Percentiles rank a stretch among this genome's conserved stretches.
phyloP scores from a whole-genome alignment of 352 stramenopile genomes.

The Globisporangium heterothallicum region DNA sequence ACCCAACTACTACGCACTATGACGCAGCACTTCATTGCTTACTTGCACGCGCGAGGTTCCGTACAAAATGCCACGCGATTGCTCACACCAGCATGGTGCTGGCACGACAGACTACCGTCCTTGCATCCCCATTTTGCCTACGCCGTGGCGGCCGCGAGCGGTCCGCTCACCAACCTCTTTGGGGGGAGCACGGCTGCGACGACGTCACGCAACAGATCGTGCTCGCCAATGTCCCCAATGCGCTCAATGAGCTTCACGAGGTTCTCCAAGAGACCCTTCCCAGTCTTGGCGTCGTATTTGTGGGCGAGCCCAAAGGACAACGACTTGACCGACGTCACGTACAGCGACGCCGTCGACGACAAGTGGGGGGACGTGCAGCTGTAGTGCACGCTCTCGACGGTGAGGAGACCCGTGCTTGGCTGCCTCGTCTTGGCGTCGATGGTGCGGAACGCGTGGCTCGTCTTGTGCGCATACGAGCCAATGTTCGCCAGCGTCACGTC shows the following conservation, averaged over 20 bases:
- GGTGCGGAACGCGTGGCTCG: conserved; percentile 7
- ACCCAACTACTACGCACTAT: no score
- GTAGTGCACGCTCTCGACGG: conserved; percentile 22
- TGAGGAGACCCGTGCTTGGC: conserved; percentile 1
- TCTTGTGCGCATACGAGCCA: conserved; percentile 8
- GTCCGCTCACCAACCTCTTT: not conserved
- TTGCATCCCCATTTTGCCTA: not conserved
- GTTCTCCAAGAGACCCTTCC: conserved; percentile 13
- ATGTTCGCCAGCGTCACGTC: conserved; percentile 11
- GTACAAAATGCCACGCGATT: no score
- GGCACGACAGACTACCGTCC: no score
- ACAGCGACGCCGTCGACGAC: conserved; percentile 17
- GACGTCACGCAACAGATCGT: conserved; percentile 15
- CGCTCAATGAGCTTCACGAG: conserved; percentile 9
- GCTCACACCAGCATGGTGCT: no score
- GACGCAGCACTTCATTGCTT: no score
- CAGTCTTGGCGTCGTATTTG: conserved; percentile 24
- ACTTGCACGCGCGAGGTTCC: no score
- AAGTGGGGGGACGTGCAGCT: conserved; percentile 23
- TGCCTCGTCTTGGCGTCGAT: conserved; percentile 9
- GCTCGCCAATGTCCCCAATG: conserved; percentile 2
- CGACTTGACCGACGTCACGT: conserved; percentile 19
- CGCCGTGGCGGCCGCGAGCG: not conserved
- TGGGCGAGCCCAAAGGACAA: conserved; percentile 25
- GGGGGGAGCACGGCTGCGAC: conserved; percentile 8